Evolutionary conservation across 352 stramenopile genomes (phyloP), one percentile per base, ranked within the genome.

Genomic region (Aphanomyces cochlioides): DNA sequence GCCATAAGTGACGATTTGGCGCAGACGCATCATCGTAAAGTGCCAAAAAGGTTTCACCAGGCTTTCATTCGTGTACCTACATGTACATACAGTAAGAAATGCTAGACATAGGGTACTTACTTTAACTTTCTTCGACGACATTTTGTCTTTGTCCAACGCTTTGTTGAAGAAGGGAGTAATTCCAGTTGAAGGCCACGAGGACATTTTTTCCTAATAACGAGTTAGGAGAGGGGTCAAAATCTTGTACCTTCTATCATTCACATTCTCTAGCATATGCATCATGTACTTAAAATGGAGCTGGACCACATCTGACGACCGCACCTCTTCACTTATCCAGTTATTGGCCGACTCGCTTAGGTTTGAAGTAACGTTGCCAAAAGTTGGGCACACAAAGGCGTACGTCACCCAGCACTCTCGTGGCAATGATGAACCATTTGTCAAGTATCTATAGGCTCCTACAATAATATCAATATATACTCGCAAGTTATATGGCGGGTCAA

Each of bases 191-290:
- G 45, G 45, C 45, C 45, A 53, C 13, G 13, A 19, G 13, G 13
- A 15, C 1, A 15, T 19, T 53, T 53, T n/a, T n/a, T 53, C n/a
- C 45, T 53, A 53, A 15, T 53, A 1, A n/a, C 13, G n/a, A 53
- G 1, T 53, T n/a, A 53, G 45, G 13, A 53, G 1, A 28, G 28
- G 1, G 28, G 28, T 19, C 2, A 2, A 15, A 53, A 19, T 53
- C 13, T 19, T 19, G 13, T 19, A 53, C 45, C 45, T 53, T 53
- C 45, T 53, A 1, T 15, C n/a, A 19, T 53, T 53, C 13, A 53
- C 45, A 53, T 53, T 53, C 45, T 53, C 45, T n/a, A 53, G 45
- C n/a, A 53, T n/a, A 1, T 53, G 45, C 45, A 53, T n/a, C 45
- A 53, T 53, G 45, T n/a, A 53, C 45, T n/a, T 53, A 53, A 53